Evolutionary conservation across 108 stramenopile species (phyloP), one percentile per base, ranked within the genome.

Genomic region (Pseudonitzschia multiseries): DNA sequence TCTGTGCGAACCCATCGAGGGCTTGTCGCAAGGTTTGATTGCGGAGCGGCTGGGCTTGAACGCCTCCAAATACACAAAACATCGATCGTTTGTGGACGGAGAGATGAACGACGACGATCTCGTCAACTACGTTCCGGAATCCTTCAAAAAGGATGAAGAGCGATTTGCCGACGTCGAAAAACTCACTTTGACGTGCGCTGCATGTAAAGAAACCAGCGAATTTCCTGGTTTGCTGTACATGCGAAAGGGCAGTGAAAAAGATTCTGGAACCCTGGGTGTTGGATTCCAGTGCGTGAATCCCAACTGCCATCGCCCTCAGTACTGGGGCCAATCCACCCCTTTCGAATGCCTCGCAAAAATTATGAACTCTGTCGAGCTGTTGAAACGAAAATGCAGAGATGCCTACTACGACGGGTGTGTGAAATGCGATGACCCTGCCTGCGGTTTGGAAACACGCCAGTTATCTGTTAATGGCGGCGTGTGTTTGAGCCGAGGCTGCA

Each of bases 1-100:
- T 83, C 88, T 99, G 33, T 98, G 97, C 65, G 99, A 98, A 78
- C 97, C 98, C 28, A 99, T 99, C 76, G 97, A 98, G 69, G 97
- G 95, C 31, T 94, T 88, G 3, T 91, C 93, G 22, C 84, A 85
- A 57, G 76, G 84, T 26, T 74, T 90, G 31, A 60, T 95, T 43
- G 94, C 94, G 29, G 78, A 81, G 53, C 89, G 91, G 65, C 78
- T 95, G 15, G 91, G 91, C 24, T 77, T 95, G 21, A 91, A 95
- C 68, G 69, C 87, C n/a, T 63, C 77, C 31, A 87, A 86, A 43
- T 93, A 88, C 68, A 50, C 40, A 2, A 57, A 70, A 28, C 40
- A 44, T 50, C 57, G 27, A 68, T 60, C 41, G n/a, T 66, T 76
- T 26, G 79, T 69, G 2, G 77, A 77, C 18, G 68, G 67, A 33